A percentile compares a stretch with the other conserved stretches of the same genome.
phyloP scores from a whole-genome alignment of 768 basidiomycete genomes.

The Cyclocybe cylindracea region DNA sequence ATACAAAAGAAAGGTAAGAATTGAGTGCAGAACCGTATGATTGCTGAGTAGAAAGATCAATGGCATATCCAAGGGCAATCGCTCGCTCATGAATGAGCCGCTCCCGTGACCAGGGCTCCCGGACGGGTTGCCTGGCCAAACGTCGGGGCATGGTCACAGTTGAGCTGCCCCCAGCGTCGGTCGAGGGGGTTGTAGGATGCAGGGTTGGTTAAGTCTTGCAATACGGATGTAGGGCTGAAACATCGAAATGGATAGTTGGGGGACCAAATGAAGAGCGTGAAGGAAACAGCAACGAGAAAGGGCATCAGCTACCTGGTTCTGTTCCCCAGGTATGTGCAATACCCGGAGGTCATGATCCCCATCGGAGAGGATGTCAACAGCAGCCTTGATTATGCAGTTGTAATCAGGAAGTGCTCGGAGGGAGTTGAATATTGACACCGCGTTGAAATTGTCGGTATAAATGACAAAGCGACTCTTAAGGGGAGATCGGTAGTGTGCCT shows the following conservation, averaged over 20 bases:
- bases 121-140: not conserved
- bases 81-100: conserved; percentile 7
- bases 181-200: conserved; percentile 10
- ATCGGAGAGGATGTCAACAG: conserved; percentile 14
- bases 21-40: not conserved
- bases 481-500: not conserved
- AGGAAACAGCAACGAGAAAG: conserved; percentile 13
- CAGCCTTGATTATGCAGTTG: conserved; percentile 23
- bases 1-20: too few species aligned
- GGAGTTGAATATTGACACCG: conserved; percentile 11
- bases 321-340: conserved; percentile 12
- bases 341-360: conserved; percentile 13
- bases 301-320: conserved; percentile 21
- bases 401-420: conserved; percentile 5
- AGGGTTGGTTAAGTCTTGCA: not conserved
- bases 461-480: conserved; percentile 9
- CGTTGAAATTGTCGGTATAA: conserved; percentile 27
- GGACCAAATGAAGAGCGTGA: not conserved
- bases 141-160: not conserved
- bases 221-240: not conserved
- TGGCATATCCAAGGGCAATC: conserved; percentile 13
- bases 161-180: conserved; percentile 23
- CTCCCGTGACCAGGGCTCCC: conserved; percentile 1
- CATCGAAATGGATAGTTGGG: not conserved
- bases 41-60: not conserved